These are phyloP conservation scores for Helotiales sp. DNA, from an alignment of 2,329 filamentous ascomycete genomes.

Conservation along the genomic window DNA sequence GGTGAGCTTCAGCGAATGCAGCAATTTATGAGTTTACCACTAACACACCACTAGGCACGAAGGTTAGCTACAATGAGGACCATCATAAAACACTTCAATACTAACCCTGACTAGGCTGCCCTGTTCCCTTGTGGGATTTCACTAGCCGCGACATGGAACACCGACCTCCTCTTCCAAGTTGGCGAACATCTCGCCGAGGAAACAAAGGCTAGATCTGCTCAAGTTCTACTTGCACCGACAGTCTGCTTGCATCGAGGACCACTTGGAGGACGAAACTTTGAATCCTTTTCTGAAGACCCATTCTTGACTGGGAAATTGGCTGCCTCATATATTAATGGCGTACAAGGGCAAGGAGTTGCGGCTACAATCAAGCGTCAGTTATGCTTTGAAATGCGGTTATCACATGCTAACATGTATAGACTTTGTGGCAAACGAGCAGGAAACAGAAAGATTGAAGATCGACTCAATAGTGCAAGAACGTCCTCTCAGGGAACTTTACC, in stretches of 20 bases:
- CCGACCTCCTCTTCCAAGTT: slow-evolving; percentile 65
- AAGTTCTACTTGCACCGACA: slow-evolving; percentile 74
- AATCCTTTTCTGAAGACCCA: slow-evolving; percentile 84
- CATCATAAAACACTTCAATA: background rate
- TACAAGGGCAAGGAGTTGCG: slow-evolving; percentile 72
- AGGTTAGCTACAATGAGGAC: slow-evolving; percentile 40
- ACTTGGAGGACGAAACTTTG: slow-evolving; percentile 81
- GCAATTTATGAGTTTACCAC: too few species aligned
- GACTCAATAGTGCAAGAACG: slow-evolving; percentile 65
- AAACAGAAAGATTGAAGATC: slow-evolving; percentile 65
- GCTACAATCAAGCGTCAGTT: slow-evolving; percentile 74
- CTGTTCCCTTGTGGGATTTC: slow-evolving; percentile 79
- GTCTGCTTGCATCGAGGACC: slow-evolving; percentile 82
- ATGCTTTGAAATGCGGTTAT: background rate
- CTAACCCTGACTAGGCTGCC: slow-evolving; percentile 55
- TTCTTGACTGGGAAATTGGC: slow-evolving; percentile 73
- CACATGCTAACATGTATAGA: slow-evolving; percentile 38
- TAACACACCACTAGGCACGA: too few species aligned
- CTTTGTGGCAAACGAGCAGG: slow-evolving; percentile 73
- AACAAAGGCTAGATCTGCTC: slow-evolving; percentile 69
- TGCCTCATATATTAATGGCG: slow-evolving; percentile 68
- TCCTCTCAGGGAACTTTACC: slow-evolving; percentile 67
- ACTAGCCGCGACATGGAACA: slow-evolving; percentile 78
- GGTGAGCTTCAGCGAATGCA: too few species aligned
- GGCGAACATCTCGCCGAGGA: slow-evolving; percentile 72